Percentiles rank a stretch among this genome's conserved stretches.
phyloP scores from a whole-genome alignment of 2,329 filamentous ascomycete species.

The Xylariaceae sp. region DNA sequence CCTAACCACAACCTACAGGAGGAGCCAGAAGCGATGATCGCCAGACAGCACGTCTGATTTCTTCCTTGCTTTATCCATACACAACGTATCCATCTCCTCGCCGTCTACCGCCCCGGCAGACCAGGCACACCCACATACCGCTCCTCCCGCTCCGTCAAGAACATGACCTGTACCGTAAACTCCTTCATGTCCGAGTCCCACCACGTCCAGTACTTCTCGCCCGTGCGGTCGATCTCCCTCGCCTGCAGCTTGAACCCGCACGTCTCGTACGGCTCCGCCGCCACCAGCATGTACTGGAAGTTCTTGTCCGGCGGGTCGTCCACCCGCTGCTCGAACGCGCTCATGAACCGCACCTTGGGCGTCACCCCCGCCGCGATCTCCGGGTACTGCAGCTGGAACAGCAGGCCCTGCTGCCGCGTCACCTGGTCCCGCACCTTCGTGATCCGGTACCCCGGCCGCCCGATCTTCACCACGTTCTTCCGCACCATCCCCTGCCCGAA shows the following conservation, averaged over 20 bases:
- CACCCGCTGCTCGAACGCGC: constrained; percentile 90
- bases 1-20: no score
- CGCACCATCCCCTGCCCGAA: constrained; percentile 58
- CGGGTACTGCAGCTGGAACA: constrained; percentile 96
- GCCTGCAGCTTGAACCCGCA: constrained; percentile 95
- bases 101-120: constrained; percentile 35
- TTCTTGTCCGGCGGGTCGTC: constrained; percentile 89
- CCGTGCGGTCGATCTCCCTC: constrained; percentile 83
- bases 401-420: constrained; percentile 79
- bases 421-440: constrained; percentile 90
- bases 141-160: constrained; percentile 97
- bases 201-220: constrained; percentile 87
- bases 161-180: constrained; percentile 96
- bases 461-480: constrained; percentile 89
- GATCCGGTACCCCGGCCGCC: constrained; percentile 94
- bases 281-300: constrained; percentile 91
- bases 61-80: background rate
- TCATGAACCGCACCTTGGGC: constrained; percentile 94
- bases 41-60: no score
- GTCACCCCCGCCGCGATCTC: constrained; percentile 68
- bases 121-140: constrained; percentile 67
- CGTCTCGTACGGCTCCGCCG: constrained; percentile 96
- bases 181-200: constrained; percentile 95
- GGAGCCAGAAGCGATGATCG: no score
- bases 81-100: background rate